Conservation (phyloP, 2,329 filamentous ascomycete species). For the Dactylellina parvicollis region DNA sequence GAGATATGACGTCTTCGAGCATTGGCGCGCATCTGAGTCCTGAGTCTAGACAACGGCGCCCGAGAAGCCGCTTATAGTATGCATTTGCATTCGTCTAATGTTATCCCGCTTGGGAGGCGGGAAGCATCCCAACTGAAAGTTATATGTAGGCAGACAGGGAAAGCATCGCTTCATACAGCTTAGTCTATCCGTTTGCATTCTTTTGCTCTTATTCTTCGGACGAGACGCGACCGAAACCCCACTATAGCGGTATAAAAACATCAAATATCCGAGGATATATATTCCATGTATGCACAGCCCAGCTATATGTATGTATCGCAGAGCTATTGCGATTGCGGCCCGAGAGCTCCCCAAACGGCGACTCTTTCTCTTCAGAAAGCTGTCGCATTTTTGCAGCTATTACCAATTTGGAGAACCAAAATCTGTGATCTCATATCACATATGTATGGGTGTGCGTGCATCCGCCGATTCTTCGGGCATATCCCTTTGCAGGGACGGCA, state of each 20-base stretch:
- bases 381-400: not conserved
- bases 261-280: no score
- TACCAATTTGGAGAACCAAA: not conserved
- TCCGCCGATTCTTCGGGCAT: not conserved
- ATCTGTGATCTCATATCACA: slow-evolving; percentile 36
- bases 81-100: not conserved
- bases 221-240: no score
- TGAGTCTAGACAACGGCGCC: not conserved
- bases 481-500: not conserved
- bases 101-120: not conserved
- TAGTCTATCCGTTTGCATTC: not conserved
- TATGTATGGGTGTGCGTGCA: not conserved
- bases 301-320: not conserved
- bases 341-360: not conserved
- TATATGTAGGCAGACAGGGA: not conserved
- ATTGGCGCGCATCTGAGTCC: not conserved
- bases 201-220: not conserved
- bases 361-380: not conserved
- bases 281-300: no score
- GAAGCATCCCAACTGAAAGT: not conserved
- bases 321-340: no score
- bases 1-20: not conserved
- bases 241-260: no score
- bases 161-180: not conserved
- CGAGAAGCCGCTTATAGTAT: not conserved